These are phyloP conservation scores for Pseudogymnoascus sp. DNA, from an alignment of 2,329 filamentous ascomycete species.

Conservation along the genomic window DNA sequence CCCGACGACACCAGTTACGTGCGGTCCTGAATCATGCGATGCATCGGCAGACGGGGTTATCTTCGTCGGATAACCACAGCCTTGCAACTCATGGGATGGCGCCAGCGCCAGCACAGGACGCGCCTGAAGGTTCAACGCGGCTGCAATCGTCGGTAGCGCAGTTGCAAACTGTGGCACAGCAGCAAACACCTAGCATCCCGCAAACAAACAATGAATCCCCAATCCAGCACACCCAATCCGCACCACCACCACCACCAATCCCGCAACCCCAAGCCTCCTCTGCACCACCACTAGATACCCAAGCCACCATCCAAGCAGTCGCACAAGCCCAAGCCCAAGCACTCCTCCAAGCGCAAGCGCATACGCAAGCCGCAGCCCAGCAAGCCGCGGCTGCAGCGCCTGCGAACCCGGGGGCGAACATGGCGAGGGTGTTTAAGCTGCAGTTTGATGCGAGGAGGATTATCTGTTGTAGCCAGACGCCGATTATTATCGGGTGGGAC, in stretches of 20 bases:
- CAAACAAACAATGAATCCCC: not conserved
- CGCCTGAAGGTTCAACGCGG: not conserved
- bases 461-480: slow-evolving; percentile 88
- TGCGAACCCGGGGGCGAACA: slow-evolving; percentile 23
- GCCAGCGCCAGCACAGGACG: not conserved
- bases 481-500: slow-evolving; percentile 92
- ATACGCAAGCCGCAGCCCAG: slow-evolving; percentile 24
- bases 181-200: not conserved
- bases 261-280: not conserved
- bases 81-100: not conserved
- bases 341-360: slow-evolving; percentile 27
- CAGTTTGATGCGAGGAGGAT: slow-evolving; percentile 93
- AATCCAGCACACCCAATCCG: not conserved
- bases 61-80: not conserved
- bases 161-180: not conserved
- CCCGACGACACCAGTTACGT: slow-evolving; percentile 36
- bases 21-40: slow-evolving; percentile 12
- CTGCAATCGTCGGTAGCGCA: not conserved
- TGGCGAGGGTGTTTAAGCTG: slow-evolving; percentile 78
- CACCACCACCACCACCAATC: not conserved
- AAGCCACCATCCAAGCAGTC: not conserved
- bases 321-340: slow-evolving; percentile 8
- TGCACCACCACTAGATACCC: not conserved
- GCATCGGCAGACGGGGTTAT: not conserved
- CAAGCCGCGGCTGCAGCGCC: slow-evolving; percentile 11